Percentiles rank a stretch among this genome's conserved stretches.
phyloP scores from a whole-genome alignment of 2,329 filamentous ascomycete species.

The Cordyceps fumosorosea region DNA sequence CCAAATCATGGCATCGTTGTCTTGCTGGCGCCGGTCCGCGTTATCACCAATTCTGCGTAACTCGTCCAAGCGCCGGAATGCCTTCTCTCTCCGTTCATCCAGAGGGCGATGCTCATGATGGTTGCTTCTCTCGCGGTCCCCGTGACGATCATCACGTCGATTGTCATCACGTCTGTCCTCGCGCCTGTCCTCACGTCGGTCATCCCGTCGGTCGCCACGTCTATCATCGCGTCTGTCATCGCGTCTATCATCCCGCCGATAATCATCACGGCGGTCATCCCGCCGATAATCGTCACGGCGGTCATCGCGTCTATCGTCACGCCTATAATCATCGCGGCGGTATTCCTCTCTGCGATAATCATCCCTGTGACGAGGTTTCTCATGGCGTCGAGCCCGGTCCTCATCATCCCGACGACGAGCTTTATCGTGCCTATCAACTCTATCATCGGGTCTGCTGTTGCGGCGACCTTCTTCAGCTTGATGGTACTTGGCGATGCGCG shows the following conservation, averaged over 20 bases:
- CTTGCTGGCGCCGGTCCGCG: conserved; percentile 39
- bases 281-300: conserved; percentile 15
- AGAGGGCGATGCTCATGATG: conserved; percentile 25
- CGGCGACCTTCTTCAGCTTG: conserved; percentile 35
- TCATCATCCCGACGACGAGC: conserved; percentile 26
- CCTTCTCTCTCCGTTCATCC: conserved; percentile 36
- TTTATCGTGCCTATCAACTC: conserved; percentile 29
- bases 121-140: conserved; percentile 19
- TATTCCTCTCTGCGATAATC: conserved; percentile 18
- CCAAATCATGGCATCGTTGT: conserved; percentile 42
- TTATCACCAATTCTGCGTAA: conserved; percentile 42
- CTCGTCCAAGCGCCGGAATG: conserved; percentile 35
- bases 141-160: conserved; percentile 14
- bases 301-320: conserved; percentile 17
- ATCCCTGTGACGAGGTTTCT: conserved; percentile 21
- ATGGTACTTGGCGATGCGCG: conserved; percentile 36
- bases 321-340: conserved; percentile 18
- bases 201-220: conserved; percentile 21
- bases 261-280: conserved; percentile 19
- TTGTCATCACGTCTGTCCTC: conserved; percentile 17
- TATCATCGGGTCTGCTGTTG: conserved; percentile 30
- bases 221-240: conserved; percentile 20
- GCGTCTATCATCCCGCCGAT: conserved; percentile 20
- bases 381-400: conserved; percentile 14
- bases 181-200: conserved; percentile 21